Conservation (phyloP, 768 basidiomycete genomes). For the Galerina marginata region DNA sequence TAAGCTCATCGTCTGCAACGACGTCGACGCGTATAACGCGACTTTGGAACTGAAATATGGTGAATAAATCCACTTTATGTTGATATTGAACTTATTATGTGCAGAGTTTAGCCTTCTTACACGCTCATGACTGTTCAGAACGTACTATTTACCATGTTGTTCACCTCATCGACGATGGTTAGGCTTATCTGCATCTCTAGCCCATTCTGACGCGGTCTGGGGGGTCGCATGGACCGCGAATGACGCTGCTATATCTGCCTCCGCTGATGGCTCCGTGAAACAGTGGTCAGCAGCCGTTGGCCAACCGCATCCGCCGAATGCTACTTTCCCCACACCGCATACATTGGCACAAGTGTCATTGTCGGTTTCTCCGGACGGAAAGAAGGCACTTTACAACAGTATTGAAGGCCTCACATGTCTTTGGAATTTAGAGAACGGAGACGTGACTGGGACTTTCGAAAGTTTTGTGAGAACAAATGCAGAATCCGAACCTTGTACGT, state of each 20-base stretch:
- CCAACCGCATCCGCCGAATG: conserved; percentile 57
- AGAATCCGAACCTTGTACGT: conserved; percentile 73
- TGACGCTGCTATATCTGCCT: conserved; percentile 70
- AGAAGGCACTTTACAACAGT: conserved; percentile 74
- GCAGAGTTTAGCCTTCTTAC: conserved; percentile 76
- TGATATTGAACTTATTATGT: background rate
- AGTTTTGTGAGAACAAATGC: conserved; percentile 68
- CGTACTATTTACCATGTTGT: conserved; percentile 50
- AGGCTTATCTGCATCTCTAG: conserved; percentile 51
- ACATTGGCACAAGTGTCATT: conserved; percentile 86
- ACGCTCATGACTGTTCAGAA: conserved; percentile 78
- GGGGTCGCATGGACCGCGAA: conserved; percentile 72
- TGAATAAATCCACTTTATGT: conserved; percentile 17
- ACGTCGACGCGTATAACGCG: conserved; percentile 29
- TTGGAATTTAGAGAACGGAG: conserved; percentile 71
- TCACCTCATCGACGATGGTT: conserved; percentile 29
- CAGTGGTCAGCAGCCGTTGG: conserved; percentile 75
- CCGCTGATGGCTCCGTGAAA: conserved; percentile 79
- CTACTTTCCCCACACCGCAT: conserved; percentile 67
- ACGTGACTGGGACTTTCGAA: conserved; percentile 68
- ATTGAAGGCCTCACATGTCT: conserved; percentile 83
- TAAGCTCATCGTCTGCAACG: conserved; percentile 29
- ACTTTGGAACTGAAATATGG: conserved; percentile 32
- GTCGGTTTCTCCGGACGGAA: conserved; percentile 71
- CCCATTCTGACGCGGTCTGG: conserved; percentile 83